Conservation (phyloP, 2,329 filamentous ascomycete species). For the Exophiala sp. region DNA sequence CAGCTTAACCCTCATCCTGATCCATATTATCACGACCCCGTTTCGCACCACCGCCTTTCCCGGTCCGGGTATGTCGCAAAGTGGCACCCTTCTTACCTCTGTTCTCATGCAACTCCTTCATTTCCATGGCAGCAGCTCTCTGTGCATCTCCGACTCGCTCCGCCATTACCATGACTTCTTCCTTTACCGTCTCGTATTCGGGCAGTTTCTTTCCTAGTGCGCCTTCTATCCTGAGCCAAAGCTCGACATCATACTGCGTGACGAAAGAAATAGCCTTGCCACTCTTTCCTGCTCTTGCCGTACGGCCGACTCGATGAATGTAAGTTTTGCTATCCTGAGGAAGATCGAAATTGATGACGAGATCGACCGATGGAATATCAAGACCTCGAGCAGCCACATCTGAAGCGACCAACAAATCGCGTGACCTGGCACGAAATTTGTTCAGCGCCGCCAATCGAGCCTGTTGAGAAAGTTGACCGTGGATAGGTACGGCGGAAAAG, state of each 20-base stretch:
- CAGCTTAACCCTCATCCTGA: conserved; percentile 59
- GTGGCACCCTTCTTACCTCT: conserved; percentile 31
- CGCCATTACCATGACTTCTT: conserved; percentile 78
- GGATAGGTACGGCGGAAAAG: conserved; percentile 84
- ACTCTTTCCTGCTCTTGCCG: conserved; percentile 76
- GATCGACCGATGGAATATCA: conserved; percentile 80
- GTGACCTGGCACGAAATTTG: conserved; percentile 76
- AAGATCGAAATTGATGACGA: conserved; percentile 79
- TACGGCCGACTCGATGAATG: conserved; percentile 81
- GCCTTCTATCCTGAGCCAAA: conserved; percentile 74
- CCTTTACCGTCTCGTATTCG: conserved; percentile 64
- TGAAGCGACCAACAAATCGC: conserved; percentile 83
- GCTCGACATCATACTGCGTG: conserved; percentile 80
- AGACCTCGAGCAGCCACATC: conserved; percentile 86
- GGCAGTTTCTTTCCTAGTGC: conserved; percentile 71
- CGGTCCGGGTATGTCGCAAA: conserved; percentile 46
- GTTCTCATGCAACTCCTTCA: conserved; percentile 72
- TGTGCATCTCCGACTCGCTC: conserved; percentile 76
- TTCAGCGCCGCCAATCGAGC: conserved; percentile 78
- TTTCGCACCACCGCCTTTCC: conserved; percentile 37
- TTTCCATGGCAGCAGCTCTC: conserved; percentile 66
- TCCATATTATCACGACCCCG: conserved; percentile 63
- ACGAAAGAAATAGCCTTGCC: conserved; percentile 75
- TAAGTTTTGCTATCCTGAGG: conserved; percentile 85
- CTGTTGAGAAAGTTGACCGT: conserved; percentile 85